Percentiles rank a stretch among this genome's conserved stretches.
These are phyloP conservation scores for Gastrodia elata DNA, from an alignment of 106 monocot species.

Conservation along the genomic window DNA sequence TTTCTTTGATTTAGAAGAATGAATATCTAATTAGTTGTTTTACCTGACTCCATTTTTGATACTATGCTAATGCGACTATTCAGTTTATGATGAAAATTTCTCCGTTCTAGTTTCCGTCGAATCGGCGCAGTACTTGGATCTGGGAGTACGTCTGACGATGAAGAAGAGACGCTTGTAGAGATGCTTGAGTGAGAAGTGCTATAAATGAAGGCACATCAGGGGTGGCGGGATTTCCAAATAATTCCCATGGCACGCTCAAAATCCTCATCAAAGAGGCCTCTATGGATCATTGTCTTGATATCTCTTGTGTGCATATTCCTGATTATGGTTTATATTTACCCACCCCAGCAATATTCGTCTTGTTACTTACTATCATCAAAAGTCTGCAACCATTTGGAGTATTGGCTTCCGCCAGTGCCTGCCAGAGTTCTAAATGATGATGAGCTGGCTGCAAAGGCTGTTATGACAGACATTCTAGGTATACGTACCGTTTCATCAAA, in stretches of 20 bases:
- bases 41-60: no score
- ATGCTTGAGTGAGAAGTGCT: no score
- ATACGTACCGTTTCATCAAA: slow-evolving; percentile 20
- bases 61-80: no score
- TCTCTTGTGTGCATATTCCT: slow-evolving; percentile 54
- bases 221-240: slow-evolving; percentile 17
- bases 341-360: slow-evolving; percentile 32
- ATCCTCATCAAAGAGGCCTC: slow-evolving; percentile 42
- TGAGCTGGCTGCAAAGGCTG: slow-evolving; percentile 50
- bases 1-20: no score
- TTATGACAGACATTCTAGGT: slow-evolving; percentile 60
- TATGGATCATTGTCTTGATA: slow-evolving; percentile 67
- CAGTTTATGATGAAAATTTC: no score
- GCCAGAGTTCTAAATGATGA: slow-evolving; percentile 54
- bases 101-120: no score
- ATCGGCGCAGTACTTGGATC: no score
- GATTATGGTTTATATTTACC: slow-evolving; percentile 60
- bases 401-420: slow-evolving; percentile 74
- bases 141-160: no score
- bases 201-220: no score
- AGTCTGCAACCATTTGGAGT: slow-evolving; percentile 47
- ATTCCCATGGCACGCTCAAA: slow-evolving; percentile 39
- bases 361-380: slow-evolving; percentile 71
- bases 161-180: no score
- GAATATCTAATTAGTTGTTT: no score